These are phyloP conservation scores for Candida michaelii DNA, from an alignment of 805 yeast species.

Conservation along the genomic window DNA sequence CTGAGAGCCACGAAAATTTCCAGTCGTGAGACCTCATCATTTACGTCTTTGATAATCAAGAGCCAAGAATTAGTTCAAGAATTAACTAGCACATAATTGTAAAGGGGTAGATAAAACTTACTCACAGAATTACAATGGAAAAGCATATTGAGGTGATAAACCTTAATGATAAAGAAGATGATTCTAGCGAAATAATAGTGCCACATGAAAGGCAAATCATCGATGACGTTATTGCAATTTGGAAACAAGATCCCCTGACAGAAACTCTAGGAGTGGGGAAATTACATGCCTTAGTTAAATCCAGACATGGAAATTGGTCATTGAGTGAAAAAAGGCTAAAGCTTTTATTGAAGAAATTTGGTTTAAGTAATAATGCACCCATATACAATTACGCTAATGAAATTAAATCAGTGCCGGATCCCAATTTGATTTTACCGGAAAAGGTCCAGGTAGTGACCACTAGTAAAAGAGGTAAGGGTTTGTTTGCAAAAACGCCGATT, in stretches of 20 bases:
- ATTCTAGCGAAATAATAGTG: slow-evolving; percentile 26
- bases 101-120: neutral
- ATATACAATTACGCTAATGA: slow-evolving; percentile 53
- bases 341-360: slow-evolving; percentile 53
- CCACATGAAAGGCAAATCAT: slow-evolving; percentile 63
- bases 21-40: slow-evolving; percentile 6
- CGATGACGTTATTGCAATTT: slow-evolving; percentile 57
- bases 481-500: slow-evolving; percentile 51
- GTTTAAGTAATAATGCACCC: slow-evolving; percentile 39
- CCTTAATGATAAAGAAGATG: slow-evolving; percentile 32
- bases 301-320: slow-evolving; percentile 59
- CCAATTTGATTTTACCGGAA: slow-evolving; percentile 40
- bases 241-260: slow-evolving; percentile 66
- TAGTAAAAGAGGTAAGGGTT: slow-evolving; percentile 57
- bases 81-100: neutral
- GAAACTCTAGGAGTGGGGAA: slow-evolving; percentile 58
- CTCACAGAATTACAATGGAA: slow-evolving; percentile 2
- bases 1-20: slow-evolving; percentile 4
- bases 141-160: slow-evolving; percentile 34
- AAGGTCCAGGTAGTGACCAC: slow-evolving; percentile 49
- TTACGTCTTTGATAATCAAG: neutral
- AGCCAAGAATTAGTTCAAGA: neutral
- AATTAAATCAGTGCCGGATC: slow-evolving; percentile 52
- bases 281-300: slow-evolving; percentile 50
- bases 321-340: slow-evolving; percentile 59